A percentile compares a stretch with the other conserved stretches of the same genome.
Conservation (phyloP, 106 monocot genomes). For the Dendrobium nobile region DNA sequence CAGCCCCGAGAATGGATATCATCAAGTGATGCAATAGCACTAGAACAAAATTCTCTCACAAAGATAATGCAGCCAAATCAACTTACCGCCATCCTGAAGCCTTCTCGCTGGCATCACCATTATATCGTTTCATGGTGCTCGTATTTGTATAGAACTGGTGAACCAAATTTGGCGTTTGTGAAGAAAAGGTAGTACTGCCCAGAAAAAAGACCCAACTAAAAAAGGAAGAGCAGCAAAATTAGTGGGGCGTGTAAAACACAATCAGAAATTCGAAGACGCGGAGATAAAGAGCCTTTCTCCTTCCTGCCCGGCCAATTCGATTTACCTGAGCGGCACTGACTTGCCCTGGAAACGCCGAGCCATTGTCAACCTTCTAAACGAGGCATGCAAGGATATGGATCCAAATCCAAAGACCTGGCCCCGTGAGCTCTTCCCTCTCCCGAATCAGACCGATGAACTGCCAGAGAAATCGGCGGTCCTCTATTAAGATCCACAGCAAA, state of each 20-base stretch:
- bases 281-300: neutral
- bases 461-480: neutral
- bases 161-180: slow-evolving; percentile 39
- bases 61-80: neutral
- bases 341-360: slow-evolving; percentile 23
- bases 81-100: slow-evolving; percentile 39
- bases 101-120: slow-evolving; percentile 26
- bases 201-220: slow-evolving; percentile 58
- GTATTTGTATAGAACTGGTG: slow-evolving; percentile 57
- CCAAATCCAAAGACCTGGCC: neutral
- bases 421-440: neutral
- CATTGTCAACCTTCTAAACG: slow-evolving; percentile 16
- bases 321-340: slow-evolving; percentile 32
- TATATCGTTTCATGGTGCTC: slow-evolving; percentile 45
- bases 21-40: neutral
- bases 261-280: neutral
- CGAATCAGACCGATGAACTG: neutral
- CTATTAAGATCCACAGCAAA: neutral
- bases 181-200: slow-evolving; percentile 57
- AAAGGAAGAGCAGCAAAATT: neutral
- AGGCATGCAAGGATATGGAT: slow-evolving; percentile 7
- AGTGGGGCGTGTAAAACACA: neutral
- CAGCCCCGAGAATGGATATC: neutral
- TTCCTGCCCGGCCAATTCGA: neutral
- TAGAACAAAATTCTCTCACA: neutral